A percentile compares a stretch with the other conserved stretches of the same genome.
Evolutionary conservation across 345 rosid genomes (phyloP).

Genomic region (Populus euphratica): DNA sequence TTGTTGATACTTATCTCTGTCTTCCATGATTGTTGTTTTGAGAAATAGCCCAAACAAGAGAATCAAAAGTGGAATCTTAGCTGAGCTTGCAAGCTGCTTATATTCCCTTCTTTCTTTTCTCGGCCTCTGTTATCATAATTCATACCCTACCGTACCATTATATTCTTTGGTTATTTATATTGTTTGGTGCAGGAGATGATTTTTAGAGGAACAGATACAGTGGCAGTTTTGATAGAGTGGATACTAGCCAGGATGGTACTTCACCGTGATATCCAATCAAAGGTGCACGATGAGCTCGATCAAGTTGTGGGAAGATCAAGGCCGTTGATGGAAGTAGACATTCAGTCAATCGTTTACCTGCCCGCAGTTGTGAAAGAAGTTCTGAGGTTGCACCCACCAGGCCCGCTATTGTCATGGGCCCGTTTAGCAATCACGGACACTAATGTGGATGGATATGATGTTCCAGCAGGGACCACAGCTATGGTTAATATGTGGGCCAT

Average conservation of each 20-base stretch:
- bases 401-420: conserved; percentile 65
- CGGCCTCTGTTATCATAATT: background rate
- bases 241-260: conserved; percentile 51
- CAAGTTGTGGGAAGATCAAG: conserved; percentile 44
- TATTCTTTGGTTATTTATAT: background rate
- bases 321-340: conserved; percentile 33
- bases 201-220: conserved; percentile 57
- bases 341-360: conserved; percentile 33
- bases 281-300: conserved; percentile 45
- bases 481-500: conserved; percentile 75
- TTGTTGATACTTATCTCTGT: background rate
- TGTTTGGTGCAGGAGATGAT: conserved; percentile 45
- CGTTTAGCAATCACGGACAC: conserved; percentile 43
- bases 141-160: background rate
- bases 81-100: background rate
- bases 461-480: conserved; percentile 48
- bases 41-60: background rate
- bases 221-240: conserved; percentile 55
- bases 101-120: background rate
- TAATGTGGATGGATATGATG: conserved; percentile 30
- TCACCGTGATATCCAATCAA: conserved; percentile 48
- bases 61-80: background rate
- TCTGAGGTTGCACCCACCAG: conserved; percentile 55
- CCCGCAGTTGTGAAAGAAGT: conserved; percentile 46
- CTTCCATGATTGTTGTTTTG: background rate